Evolutionary conservation across 768 basidiomycete genomes (phyloP), one percentile per base, ranked within the genome.

Genomic region (Russula abietina): DNA sequence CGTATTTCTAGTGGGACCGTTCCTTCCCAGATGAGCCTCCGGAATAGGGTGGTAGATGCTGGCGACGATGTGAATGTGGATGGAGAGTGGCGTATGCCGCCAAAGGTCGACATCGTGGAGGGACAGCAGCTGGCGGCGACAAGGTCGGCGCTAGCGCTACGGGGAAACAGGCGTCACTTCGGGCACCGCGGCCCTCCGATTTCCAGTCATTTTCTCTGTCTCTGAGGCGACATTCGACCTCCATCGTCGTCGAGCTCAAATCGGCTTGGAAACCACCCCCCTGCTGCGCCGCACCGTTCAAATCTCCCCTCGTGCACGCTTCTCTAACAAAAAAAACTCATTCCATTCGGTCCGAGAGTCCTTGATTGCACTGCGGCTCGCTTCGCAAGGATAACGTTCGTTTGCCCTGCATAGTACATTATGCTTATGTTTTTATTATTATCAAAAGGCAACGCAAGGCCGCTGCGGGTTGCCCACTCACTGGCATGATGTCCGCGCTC

Each of bases 1-100:
- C 89, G 87, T 71, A 97, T 84, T 77, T 93, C 89, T 53, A 98
- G 78, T 19, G 93, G 91, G 19, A 97, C 86, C 0, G 90, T 88
- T 10, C 92, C 91, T 70, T 93, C 91, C 91, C 94, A 96, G 67
- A 88, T 86, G 50, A 98, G 82, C 43, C 91, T 79, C 11, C 95
- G 84, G 70, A 97, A 96, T 33, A 94, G 81, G 2, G 91, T 86
- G 0, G 89, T 91, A 59, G 82, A 81, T n/a, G 82, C 83, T 28
- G 82, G 78, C 2, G 81, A 77, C 28, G 67, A 62, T 0, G 78
- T 72, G 69, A 79, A 79, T 14, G 79, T 70, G n/a, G 80, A 79
- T 51, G 78, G 77, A 55, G 75, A 71, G 58, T 70, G 72, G 59
- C 75, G 71, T 36, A 59, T 59, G 43, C 71, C 68, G 17, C 69